Evolutionary conservation across 306 rosid genomes (phyloP).

Genomic region (Quercus dentata): DNA sequence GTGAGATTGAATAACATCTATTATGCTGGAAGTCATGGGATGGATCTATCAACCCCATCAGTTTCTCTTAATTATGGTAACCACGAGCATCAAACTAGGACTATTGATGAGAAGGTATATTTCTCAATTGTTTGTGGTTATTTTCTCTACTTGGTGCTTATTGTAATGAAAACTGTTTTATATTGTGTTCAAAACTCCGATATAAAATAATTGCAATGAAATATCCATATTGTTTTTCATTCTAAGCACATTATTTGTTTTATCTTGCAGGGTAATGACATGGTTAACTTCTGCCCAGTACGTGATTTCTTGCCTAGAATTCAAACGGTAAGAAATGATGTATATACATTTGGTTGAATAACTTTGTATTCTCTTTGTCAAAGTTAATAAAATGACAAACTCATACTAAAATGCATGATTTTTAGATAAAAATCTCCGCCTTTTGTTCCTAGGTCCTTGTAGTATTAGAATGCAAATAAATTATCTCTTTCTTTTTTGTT

Average conservation of each 20-base stretch:
- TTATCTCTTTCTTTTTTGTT: not conserved
- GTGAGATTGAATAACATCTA: constrained; percentile 42
- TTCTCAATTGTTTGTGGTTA: not conserved
- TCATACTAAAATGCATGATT: no score
- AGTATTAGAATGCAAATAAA: not conserved
- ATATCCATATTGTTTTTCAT: not conserved
- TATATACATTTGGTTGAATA: not conserved
- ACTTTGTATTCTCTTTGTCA: not conserved
- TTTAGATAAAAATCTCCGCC: no score
- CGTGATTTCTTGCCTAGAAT: constrained; percentile 38
- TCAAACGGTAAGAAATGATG: constrained; percentile 32
- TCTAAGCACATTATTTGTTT: not conserved
- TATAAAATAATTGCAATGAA: not conserved
- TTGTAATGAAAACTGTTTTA: not conserved
- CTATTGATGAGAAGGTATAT: constrained; percentile 45
- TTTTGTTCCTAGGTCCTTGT: not conserved
- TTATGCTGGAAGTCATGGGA: constrained; percentile 79
- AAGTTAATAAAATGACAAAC: no score
- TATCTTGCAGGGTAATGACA: constrained; percentile 43
- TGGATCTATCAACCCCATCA: constrained; percentile 58
- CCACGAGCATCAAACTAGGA: constrained; percentile 32
- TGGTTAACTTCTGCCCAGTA: constrained; percentile 48
- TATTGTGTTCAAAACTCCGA: not conserved
- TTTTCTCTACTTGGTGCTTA: not conserved
- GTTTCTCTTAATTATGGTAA: constrained; percentile 36